Base-by-base conservation (phyloP, 2,329 filamentous ascomycete species). In the Graphilbum ipis-grandicollis region DNA sequence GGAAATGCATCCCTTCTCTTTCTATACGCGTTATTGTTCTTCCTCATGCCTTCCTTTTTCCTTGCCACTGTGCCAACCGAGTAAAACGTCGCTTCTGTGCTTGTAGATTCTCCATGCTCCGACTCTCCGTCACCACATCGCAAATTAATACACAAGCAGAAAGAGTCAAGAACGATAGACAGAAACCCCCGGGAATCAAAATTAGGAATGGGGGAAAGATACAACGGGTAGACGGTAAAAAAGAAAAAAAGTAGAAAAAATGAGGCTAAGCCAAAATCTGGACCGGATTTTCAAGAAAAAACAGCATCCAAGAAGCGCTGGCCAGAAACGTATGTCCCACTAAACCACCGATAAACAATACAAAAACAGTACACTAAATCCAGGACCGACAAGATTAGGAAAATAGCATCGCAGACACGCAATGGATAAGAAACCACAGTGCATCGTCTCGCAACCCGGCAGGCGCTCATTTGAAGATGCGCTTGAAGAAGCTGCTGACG, bases 401-500 rank as follows among this genome's bases (percentile, higher is more conserved):
- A 19, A 4, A 10, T 10, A n/a, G 12, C 17, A 22, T n/a, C n/a
- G n/a, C n/a, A n/a, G n/a, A n/a, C n/a, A n/a, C n/a, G n/a, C n/a
- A n/a, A n/a, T n/a, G n/a, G n/a, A n/a, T n/a, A n/a, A 26, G n/a
- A 31, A 17, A 25, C 19, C 17, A 21, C 7, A 28, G 26, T 28
- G 26, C 12, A 25, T 25, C n/a, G n/a, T n/a, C n/a, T n/a, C n/a
- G 23, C 12, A 25, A 12, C 23, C 23, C 23, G 7, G 7, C 8
- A 25, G 23, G 8, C 26, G 26, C 5, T n/a, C 14, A 28, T n/a
- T 28, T 28, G 26, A 28, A n/a, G 14, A 28, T 5, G 14, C 26
- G 26, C 26, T 28, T 60, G 50, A 80, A 70, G 47, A 79, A 67
- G 37, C 65, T 57, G 55, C 74, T 79, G 41, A 76, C 48, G 37